These are phyloP conservation scores for Neocallimastix lanati DNA, from an alignment of 192 early-diverging fungal species.

Conservation along the genomic window DNA sequence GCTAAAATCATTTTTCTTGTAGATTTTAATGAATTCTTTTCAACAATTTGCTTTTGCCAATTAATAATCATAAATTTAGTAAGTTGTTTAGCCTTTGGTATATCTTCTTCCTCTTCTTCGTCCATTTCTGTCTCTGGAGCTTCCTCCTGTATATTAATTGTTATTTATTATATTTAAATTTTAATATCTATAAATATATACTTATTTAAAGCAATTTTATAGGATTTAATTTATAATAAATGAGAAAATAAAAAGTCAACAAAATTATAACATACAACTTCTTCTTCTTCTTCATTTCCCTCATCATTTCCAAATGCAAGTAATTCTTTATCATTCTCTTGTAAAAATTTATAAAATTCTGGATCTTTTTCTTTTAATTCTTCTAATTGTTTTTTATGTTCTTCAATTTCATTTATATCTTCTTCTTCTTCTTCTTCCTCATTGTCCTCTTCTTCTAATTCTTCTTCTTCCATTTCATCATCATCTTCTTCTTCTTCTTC, in stretches of 20 bases:
- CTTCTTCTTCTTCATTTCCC: conserved; percentile 12
- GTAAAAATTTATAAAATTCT: conserved; percentile 77
- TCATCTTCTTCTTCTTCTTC: conserved; percentile 30
- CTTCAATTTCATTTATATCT: conserved; percentile 19
- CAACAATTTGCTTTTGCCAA: conserved; percentile 9
- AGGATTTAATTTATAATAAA: too few species aligned
- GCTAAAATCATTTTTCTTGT: neutral
- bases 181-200: too few species aligned
- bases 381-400: conserved; percentile 68
- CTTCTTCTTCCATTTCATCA: conserved; percentile 34
- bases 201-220: too few species aligned
- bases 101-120: conserved; percentile 5
- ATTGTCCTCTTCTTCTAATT: conserved; percentile 5
- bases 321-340: conserved; percentile 67
- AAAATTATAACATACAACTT: conserved; percentile 7
- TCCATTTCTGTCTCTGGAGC: conserved; percentile 5
- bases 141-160: too few species aligned
- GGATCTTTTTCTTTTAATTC: conserved; percentile 72
- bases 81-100: conserved; percentile 3
- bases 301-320: conserved; percentile 48
- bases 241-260: too few species aligned
- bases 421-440: neutral
- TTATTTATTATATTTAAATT: too few species aligned
- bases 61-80: neutral
- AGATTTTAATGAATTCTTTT: neutral